Evolutionary conservation across 106 monocot species (phyloP).

Genomic region (Xerophyta viscosa): DNA sequence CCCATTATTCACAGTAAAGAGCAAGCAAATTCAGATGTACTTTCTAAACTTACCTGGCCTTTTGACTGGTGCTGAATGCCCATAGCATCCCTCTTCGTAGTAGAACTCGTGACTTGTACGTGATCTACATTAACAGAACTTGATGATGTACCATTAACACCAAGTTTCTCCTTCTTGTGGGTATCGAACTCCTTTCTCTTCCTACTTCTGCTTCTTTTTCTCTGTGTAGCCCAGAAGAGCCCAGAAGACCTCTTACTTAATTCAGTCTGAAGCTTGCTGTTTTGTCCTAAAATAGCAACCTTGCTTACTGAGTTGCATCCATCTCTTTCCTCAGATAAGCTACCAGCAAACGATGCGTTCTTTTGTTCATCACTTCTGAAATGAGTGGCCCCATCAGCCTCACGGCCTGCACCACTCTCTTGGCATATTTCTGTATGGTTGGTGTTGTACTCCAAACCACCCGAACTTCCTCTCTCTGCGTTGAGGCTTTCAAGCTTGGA

Average conservation of each 20-base stretch:
- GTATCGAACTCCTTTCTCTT: constrained; percentile 22
- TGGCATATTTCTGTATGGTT: constrained; percentile 17
- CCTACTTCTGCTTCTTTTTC: constrained; percentile 39
- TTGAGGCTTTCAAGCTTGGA: constrained; percentile 49
- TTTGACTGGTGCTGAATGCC: too few species aligned
- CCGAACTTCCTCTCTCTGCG: constrained; percentile 10
- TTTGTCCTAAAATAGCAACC: constrained; percentile 15
- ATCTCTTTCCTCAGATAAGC: constrained; percentile 22
- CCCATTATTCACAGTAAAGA: too few species aligned
- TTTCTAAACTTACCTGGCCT: too few species aligned
- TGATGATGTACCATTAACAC: constrained; percentile 9
- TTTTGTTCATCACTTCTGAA: constrained; percentile 35
- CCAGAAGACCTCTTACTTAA: not conserved
- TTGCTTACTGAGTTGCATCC: constrained; percentile 5
- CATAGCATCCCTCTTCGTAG: too few species aligned
- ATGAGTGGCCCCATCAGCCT: constrained; percentile 10
- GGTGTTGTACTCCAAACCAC: constrained; percentile 15
- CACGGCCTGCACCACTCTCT: constrained; percentile 10
- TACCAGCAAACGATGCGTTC: constrained; percentile 35
- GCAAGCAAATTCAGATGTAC: too few species aligned
- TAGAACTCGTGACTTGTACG: too few species aligned
- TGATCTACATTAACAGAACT: too few species aligned
- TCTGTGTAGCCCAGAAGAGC: constrained; percentile 6
- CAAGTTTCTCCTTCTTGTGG: constrained; percentile 13
- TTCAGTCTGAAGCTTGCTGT: constrained; percentile 3